Percentiles rank a stretch among this genome's conserved stretches.
These are phyloP conservation scores for Lipomyces orientalis DNA, from an alignment of 805 yeast genomes.

Conservation along the genomic window DNA sequence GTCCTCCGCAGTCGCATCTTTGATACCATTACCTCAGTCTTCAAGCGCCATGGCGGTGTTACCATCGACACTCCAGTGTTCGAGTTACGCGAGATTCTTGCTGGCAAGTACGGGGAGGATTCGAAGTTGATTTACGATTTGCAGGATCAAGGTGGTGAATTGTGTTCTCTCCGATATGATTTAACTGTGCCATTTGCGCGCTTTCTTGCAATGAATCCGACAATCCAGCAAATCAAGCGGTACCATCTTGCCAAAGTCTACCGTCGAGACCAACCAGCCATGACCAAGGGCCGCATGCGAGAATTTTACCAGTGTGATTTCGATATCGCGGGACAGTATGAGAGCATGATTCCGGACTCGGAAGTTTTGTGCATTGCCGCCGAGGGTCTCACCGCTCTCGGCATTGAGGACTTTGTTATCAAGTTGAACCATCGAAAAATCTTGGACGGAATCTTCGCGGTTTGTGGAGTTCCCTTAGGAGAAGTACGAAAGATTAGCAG, in stretches of 20 bases:
- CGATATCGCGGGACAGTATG: conserved; percentile 93
- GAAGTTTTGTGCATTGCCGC: conserved; percentile 82
- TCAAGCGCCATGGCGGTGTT: conserved; percentile 97
- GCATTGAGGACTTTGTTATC: conserved; percentile 86
- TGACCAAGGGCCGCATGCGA: conserved; percentile 99
- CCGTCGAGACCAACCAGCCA: conserved; percentile 99
- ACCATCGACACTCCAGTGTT: conserved; percentile 99
- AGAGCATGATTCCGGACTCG: conserved; percentile 94
- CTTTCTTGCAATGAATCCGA: conserved; percentile 89
- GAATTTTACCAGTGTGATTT: conserved; percentile 99
- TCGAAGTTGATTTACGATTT: conserved; percentile 93
- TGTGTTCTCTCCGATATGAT: conserved; percentile 93
- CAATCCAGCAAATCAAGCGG: conserved; percentile 85
- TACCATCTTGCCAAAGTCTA: conserved; percentile 98
- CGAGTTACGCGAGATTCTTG: conserved; percentile 90
- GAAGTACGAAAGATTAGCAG: conserved; percentile 92
- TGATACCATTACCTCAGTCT: conserved; percentile 68
- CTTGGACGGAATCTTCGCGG: conserved; percentile 92
- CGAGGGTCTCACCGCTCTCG: conserved; percentile 83
- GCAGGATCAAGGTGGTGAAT: conserved; percentile 98
- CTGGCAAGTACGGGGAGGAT: conserved; percentile 99
- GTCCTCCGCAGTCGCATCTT: conserved; percentile 89
- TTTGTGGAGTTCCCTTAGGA: conserved; percentile 91
- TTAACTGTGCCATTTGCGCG: conserved; percentile 98
- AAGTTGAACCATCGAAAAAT: conserved; percentile 95